Percentiles rank a stretch among this genome's conserved stretches.
phyloP scores from a whole-genome alignment of 345 rosid genomes.

The Gossypium sturtianum region DNA sequence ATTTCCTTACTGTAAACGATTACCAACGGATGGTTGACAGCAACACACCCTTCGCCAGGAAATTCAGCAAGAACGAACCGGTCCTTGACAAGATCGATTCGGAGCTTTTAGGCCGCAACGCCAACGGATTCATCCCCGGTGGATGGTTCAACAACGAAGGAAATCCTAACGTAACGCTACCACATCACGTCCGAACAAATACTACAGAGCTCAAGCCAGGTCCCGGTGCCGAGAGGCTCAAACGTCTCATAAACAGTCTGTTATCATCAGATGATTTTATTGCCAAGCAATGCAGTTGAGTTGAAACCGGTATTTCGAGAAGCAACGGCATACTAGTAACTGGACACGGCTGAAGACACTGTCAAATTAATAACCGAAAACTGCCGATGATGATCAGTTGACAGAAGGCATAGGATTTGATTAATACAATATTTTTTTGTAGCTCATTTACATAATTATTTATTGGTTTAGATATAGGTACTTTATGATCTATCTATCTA shows the following conservation, averaged over 20 bases:
- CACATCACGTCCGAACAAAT: conserved; percentile 17
- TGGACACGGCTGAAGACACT: not conserved
- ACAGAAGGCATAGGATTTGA: not conserved
- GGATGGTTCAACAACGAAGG: conserved; percentile 51
- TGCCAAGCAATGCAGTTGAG: conserved; percentile 45
- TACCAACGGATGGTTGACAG: conserved; percentile 65
- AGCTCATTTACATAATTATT: no score
- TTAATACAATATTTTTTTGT: no score
- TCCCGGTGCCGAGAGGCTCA: conserved; percentile 63
- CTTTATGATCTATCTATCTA: no score
- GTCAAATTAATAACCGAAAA: not conserved
- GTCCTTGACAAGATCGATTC: conserved; percentile 79
- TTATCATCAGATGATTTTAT: conserved; percentile 50
- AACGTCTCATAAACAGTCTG: conserved; percentile 42
- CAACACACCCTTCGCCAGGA: conserved; percentile 80
- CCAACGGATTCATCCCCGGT: conserved; percentile 53
- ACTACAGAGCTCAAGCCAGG: conserved; percentile 55
- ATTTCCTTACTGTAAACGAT: conserved; percentile 60
- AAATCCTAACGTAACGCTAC: conserved; percentile 18
- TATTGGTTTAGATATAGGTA: no score
- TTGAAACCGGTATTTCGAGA: conserved; percentile 17
- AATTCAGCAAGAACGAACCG: conserved; percentile 55
- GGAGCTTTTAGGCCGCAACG: conserved; percentile 52
- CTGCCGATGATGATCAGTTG: not conserved
- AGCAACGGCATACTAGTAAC: not conserved